Evolutionary conservation across 176 grass and related monocot species (phyloP).

Genomic region (Pharus latifolius): DNA sequence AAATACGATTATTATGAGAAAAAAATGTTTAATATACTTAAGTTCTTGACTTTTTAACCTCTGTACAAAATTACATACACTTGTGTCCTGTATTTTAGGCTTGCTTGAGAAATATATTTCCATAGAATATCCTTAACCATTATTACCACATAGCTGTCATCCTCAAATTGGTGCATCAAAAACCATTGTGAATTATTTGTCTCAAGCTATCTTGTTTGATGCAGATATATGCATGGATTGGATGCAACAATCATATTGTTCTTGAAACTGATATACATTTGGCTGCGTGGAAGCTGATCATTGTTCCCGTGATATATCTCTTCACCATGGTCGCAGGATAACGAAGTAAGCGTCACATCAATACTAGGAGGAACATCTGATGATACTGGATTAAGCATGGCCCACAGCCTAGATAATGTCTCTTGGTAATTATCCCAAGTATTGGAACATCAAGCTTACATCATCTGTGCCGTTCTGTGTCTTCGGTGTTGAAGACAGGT

Average conservation of each 20-base stretch:
- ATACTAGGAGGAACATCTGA: conserved; percentile 78
- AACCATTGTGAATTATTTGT: background rate
- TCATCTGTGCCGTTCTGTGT: no score
- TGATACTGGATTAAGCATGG: conserved; percentile 79
- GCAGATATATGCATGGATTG: conserved; percentile 88
- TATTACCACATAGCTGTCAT: background rate
- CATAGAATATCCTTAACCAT: background rate
- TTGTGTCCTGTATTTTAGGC: background rate
- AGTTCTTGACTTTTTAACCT: background rate
- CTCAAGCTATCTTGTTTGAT: background rate
- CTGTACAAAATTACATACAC: background rate
- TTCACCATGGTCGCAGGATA: conserved; percentile 34
- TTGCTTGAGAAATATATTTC: background rate
- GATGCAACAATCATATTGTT: conserved; percentile 43
- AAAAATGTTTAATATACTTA: background rate
- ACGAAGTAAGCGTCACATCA: conserved; percentile 59
- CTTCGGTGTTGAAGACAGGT: conserved; percentile 70
- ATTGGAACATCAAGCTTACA: background rate
- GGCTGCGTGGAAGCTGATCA: background rate
- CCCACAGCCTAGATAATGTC: conserved; percentile 54
- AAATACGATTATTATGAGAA: background rate
- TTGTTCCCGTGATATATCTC: background rate
- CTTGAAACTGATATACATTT: background rate
- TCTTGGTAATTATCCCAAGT: background rate
- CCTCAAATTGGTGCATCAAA: background rate